phyloP scores from a whole-genome alignment of 2,329 filamentous ascomycete genomes.

The Aspergillus felis region DNA sequence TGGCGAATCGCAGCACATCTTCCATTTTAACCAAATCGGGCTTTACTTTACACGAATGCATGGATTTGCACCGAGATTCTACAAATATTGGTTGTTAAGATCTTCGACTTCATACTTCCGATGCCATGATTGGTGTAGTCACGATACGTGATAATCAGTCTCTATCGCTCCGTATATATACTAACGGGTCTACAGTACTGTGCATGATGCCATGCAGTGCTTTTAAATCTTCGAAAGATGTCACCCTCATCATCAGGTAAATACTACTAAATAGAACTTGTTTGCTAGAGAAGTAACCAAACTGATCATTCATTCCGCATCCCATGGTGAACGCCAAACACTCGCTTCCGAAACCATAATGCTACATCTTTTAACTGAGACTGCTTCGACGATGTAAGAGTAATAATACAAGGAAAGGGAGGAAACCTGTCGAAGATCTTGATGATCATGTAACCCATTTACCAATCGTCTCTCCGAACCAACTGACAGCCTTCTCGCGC shows the following conservation, averaged over 20 bases:
- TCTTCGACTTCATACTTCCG: not conserved
- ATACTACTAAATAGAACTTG: not conserved
- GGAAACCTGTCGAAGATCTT: not conserved
- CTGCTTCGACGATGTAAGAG: not conserved
- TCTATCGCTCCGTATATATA: not conserved
- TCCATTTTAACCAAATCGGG: not conserved
- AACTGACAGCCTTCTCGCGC: conserved; percentile 36
- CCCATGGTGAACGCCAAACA: not conserved
- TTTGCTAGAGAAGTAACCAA: not conserved
- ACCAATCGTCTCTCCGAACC: conserved; percentile 43
- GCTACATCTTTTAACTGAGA: not conserved
- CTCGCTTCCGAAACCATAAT: conserved; percentile 4
- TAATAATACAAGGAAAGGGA: conserved; percentile 13
- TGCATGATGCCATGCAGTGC: not conserved
- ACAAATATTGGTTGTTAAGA: not conserved
- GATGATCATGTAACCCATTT: conserved; percentile 35
- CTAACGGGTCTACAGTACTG: not conserved
- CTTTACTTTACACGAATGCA: not conserved
- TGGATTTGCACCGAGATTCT: not conserved
- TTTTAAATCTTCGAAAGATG: not conserved
- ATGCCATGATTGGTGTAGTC: not conserved
- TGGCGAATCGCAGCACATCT: not conserved
- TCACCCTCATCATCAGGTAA: not conserved
- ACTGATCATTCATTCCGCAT: not conserved
- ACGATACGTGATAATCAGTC: not conserved